phyloP scores from a whole-genome alignment of 208 protist genomes.

The Leishmania mexicana region DNA sequence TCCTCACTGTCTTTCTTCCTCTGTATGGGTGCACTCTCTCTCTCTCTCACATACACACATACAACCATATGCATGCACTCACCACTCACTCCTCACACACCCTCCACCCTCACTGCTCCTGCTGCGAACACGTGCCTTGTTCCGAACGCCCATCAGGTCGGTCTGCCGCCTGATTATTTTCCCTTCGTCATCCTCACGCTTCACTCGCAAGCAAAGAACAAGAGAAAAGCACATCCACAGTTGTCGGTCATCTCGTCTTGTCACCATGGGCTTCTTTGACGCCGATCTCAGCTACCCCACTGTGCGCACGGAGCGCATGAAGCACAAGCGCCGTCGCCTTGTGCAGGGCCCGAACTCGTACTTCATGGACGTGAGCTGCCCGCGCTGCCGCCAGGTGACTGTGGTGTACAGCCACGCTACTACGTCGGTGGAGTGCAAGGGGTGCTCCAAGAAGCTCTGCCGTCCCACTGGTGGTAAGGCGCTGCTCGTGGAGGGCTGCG shows the following conservation, averaged over 20 bases:
- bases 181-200: neutral
- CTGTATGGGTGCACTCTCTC: neutral
- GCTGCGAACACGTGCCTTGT: neutral
- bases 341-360: slow-evolving; percentile 99
- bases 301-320: slow-evolving; percentile 92
- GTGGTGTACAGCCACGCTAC: slow-evolving; percentile 99
- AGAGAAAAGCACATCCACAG: neutral
- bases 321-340: slow-evolving; percentile 99
- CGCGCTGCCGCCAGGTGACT: slow-evolving; percentile 95
- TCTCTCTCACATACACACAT: neutral
- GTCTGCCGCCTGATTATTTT: neutral
- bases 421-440: slow-evolving; percentile 96
- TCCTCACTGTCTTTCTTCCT: neutral
- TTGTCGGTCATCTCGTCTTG: neutral
- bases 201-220: neutral
- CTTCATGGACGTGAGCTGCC: slow-evolving; percentile 99
- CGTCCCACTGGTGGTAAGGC: slow-evolving; percentile 98
- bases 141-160: neutral
- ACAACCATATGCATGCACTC: neutral
- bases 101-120: neutral
- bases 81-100: neutral
- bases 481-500: slow-evolving; percentile 95
- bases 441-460: slow-evolving; percentile 97
- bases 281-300: slow-evolving; percentile 98
- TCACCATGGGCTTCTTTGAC: slow-evolving; percentile 93